Evolutionary conservation across 768 basidiomycete species (phyloP).

Genomic region (Mycena filopes): DNA sequence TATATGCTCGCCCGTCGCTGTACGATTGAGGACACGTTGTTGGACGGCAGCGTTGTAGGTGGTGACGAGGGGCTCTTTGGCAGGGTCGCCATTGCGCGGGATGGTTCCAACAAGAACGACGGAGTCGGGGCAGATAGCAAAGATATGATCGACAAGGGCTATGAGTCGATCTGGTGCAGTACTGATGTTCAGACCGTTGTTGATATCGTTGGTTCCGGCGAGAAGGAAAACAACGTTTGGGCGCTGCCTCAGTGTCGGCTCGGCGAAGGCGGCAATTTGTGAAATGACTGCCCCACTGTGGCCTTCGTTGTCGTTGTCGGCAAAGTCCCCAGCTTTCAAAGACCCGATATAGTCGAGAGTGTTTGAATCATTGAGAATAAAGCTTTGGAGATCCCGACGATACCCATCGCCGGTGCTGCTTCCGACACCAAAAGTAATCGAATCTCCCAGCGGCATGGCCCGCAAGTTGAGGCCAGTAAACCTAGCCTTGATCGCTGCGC

Average conservation of each 20-base stretch:
- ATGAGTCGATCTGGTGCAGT: slow-evolving; percentile 13
- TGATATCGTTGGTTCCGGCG: slow-evolving; percentile 27
- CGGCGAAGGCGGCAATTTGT: neutral
- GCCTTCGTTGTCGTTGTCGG: slow-evolving; percentile 24
- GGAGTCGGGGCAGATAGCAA: neutral
- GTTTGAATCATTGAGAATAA: slow-evolving; percentile 6
- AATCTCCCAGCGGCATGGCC: slow-evolving; percentile 17
- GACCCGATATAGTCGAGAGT: slow-evolving; percentile 21
- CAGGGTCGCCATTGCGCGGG: slow-evolving; percentile 1
- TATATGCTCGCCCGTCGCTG: neutral
- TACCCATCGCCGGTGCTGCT: slow-evolving; percentile 21
- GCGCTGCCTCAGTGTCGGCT: slow-evolving; percentile 5
- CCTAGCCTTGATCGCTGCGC: too few species aligned
- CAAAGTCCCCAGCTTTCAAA: slow-evolving; percentile 19
- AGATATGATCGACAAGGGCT: slow-evolving; percentile 13
- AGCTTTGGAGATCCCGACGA: slow-evolving; percentile 13
- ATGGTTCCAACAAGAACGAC: slow-evolving; percentile 12
- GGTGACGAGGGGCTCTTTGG: neutral
- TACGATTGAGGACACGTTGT: slow-evolving; percentile 1
- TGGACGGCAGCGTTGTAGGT: slow-evolving; percentile 8
- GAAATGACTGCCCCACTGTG: slow-evolving; percentile 22
- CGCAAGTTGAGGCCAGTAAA: slow-evolving; percentile 1
- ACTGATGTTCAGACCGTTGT: slow-evolving; percentile 10
- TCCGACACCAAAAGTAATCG: slow-evolving; percentile 12
- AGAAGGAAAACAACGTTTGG: slow-evolving; percentile 19